These are phyloP conservation scores for Leccinellum rugosiceps DNA, from an alignment of 768 basidiomycete species.

Conservation along the genomic window DNA sequence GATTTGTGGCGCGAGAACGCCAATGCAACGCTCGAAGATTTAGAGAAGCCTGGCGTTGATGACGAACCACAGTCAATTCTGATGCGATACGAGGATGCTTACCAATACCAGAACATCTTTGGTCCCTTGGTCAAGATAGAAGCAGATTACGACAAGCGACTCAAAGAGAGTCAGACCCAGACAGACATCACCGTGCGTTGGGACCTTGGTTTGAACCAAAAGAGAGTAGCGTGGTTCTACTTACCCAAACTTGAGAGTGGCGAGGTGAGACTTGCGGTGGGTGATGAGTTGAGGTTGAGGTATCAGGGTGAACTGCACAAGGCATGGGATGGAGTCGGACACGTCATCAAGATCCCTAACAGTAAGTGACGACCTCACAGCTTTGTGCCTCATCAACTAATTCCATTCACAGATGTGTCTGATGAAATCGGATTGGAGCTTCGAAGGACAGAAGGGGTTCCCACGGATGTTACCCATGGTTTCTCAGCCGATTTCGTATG, in stretches of 20 bases:
- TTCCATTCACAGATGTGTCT: constrained; percentile 71
- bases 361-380: constrained; percentile 51
- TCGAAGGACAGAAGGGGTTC: constrained; percentile 86
- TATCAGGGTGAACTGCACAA: constrained; percentile 89
- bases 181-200: constrained; percentile 94
- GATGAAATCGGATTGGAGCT: constrained; percentile 97
- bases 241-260: constrained; percentile 97
- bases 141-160: constrained; percentile 95
- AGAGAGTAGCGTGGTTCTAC: constrained; percentile 97
- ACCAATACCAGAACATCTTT: constrained; percentile 99
- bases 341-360: constrained; percentile 99
- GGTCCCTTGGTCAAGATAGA: constrained; percentile 99
- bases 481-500: constrained; percentile 99
- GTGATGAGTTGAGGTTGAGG: constrained; percentile 89
- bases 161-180: constrained; percentile 99
- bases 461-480: constrained; percentile 89
- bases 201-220: constrained; percentile 98
- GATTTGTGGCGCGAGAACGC: constrained; percentile 98
- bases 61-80: constrained; percentile 95
- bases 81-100: constrained; percentile 94
- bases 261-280: constrained; percentile 94
- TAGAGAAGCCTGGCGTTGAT: constrained; percentile 96
- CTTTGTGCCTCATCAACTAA: constrained; percentile 3
- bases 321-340: constrained; percentile 95
- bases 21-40: constrained; percentile 90